Base-by-base conservation (phyloP, 306 rosid species). In the Amphicarpaea edgeworthii region DNA sequence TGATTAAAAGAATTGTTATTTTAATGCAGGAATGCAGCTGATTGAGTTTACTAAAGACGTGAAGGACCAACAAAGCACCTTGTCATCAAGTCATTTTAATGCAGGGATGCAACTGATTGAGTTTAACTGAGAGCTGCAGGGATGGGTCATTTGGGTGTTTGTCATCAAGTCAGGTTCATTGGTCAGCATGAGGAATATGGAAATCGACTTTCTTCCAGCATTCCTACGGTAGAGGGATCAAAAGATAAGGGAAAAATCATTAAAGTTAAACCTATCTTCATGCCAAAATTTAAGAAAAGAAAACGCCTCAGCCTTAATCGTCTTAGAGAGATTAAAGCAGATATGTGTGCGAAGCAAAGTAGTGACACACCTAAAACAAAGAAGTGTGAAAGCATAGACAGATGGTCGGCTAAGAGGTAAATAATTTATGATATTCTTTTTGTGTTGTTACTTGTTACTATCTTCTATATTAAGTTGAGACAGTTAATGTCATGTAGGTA, bases 361-460 rank as follows among this genome's bases (percentile, higher is more conserved):
- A 70, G 47, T 20, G 59, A 38, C 54, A 83, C 53, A 71, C 19
- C 43, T n/a, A 80, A 67, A 75, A 24, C 61, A 40, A 83, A 77
- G 68, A 79, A 50, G 74, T 63, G 20, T 69, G 81, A 75, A 69
- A 34, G 20, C 55, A 57, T 38, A 20, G 70, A 83, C 9, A 84
- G 92, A 77, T 90, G 96, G 90, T 62, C 87, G 15, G 64, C 71
- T n/a, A 85, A 81, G 54, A 87, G 96, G 96, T 90, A 58, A 54
- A 68, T 11, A 51, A 32, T 37, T 17, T 69, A 9, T 64, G 1
- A 30, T 66, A 14, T 72, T 51, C 15, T 17, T 78, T 24, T 14
- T 50, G 40, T 50, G 30, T 19, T 63, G 16, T 63, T 65, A 19
- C 55, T 43, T 38, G 16, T 63, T 65, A 19, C 38, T 43, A 2